Conservation (phyloP, 2,329 filamentous ascomycete genomes). For the Ophiostoma quercus region DNA sequence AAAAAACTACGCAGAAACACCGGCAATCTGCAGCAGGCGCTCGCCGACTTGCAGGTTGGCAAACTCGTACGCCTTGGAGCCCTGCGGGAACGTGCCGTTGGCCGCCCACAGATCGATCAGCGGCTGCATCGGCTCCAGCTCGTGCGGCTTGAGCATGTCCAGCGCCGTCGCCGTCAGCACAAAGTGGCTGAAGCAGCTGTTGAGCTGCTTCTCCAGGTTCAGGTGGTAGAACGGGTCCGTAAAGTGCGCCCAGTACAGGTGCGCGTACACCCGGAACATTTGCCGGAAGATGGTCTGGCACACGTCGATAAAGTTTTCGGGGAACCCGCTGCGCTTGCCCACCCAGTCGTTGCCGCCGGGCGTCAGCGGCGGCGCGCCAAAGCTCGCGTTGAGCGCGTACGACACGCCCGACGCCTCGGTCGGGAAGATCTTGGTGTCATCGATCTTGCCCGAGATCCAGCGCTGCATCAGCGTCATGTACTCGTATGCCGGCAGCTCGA, state of each 20-base stretch:
- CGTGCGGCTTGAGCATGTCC: conserved; percentile 79
- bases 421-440: conserved; percentile 83
- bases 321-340: conserved; percentile 89
- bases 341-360: conserved; percentile 50
- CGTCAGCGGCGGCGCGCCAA: conserved; percentile 11
- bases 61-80: conserved; percentile 62
- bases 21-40: conserved; percentile 45
- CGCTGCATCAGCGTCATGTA: conserved; percentile 96
- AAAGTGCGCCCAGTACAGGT: conserved; percentile 97
- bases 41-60: conserved; percentile 59
- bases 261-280: conserved; percentile 97
- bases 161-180: conserved; percentile 73
- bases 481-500: conserved; percentile 85
- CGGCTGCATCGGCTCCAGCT: conserved; percentile 93
- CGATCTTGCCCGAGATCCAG: conserved; percentile 95
- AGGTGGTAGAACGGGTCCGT: conserved; percentile 77
- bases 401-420: conserved; percentile 71
- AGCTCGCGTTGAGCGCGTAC: conserved; percentile 54
- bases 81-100: conserved; percentile 78
- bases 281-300: conserved; percentile 94
- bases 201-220: conserved; percentile 73
- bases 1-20: background rate
- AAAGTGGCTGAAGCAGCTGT: conserved; percentile 84
- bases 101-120: conserved; percentile 87
- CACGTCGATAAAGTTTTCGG: conserved; percentile 79